Evolutionary conservation across 2,329 filamentous ascomycete species (phyloP).

Genomic region (Myrmaecium sp.): DNA sequence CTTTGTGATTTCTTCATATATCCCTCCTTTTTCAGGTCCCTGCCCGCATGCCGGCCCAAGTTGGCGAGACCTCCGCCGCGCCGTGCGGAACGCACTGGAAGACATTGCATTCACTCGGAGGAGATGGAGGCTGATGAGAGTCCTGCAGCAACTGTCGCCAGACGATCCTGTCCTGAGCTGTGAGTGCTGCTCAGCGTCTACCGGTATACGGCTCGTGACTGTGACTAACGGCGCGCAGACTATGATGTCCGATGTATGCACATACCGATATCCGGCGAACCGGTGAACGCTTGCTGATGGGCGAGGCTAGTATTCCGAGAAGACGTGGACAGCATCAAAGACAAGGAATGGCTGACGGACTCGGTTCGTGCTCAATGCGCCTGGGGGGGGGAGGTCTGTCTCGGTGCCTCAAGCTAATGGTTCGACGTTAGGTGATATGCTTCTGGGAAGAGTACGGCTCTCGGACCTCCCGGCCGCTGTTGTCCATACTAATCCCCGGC

Average conservation of each 20-base stretch:
- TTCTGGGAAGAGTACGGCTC: constrained; percentile 85
- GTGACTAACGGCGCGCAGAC: constrained; percentile 28
- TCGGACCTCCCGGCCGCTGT: background rate
- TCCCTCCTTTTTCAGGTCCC: background rate
- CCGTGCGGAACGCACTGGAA: constrained; percentile 1
- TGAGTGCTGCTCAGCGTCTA: constrained; percentile 26
- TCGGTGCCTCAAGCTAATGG: constrained; percentile 3
- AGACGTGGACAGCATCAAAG: constrained; percentile 76
- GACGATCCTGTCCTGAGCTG: constrained; percentile 56
- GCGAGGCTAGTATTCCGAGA: constrained; percentile 26
- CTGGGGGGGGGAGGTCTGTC: background rate
- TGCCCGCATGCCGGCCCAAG: background rate
- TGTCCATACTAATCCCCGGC: constrained; percentile 3
- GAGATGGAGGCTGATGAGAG: constrained; percentile 5
- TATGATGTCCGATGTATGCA: constrained; percentile 46
- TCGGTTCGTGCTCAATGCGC: constrained; percentile 43
- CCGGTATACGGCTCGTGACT: background rate
- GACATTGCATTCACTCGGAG: constrained; percentile 2
- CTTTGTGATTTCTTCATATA: constrained; percentile 1
- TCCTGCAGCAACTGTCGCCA: constrained; percentile 33
- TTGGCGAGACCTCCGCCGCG: background rate
- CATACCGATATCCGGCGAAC: constrained; percentile 5
- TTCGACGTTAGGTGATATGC: constrained; percentile 55
- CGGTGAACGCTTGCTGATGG: constrained; percentile 1
- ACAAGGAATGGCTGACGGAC: constrained; percentile 90